Percentiles rank a stretch among this genome's conserved stretches.
phyloP scores from a whole-genome alignment of 176 grass and related monocot species.

The Musa itinerans region DNA sequence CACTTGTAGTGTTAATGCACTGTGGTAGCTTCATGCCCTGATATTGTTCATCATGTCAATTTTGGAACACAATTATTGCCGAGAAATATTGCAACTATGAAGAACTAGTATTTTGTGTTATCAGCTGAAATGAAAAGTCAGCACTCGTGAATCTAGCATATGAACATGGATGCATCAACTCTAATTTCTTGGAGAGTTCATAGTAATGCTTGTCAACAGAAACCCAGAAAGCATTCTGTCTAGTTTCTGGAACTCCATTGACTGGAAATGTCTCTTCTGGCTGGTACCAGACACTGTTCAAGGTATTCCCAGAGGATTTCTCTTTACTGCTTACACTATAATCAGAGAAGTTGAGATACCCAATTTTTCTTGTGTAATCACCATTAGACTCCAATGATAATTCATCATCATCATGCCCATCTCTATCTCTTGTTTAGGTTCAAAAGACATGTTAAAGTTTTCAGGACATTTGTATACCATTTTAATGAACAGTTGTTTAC shows the following conservation, averaged over 20 bases:
- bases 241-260: slow-evolving; percentile 28
- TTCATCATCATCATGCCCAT: slow-evolving; percentile 33
- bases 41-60: neutral
- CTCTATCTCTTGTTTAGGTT: slow-evolving; percentile 26
- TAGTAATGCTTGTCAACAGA: slow-evolving; percentile 29
- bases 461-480: too few relatives aligned
- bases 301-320: slow-evolving; percentile 10
- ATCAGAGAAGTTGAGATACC: slow-evolving; percentile 39
- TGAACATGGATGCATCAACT: slow-evolving; percentile 4
- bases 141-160: too few relatives aligned
- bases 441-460: neutral
- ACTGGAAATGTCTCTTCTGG: slow-evolving; percentile 44
- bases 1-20: slow-evolving; percentile 23
- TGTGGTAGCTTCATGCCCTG: slow-evolving; percentile 24
- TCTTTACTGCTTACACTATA: slow-evolving; percentile 5
- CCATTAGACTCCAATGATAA: slow-evolving; percentile 40
- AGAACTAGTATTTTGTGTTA: too few relatives aligned
- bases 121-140: too few relatives aligned
- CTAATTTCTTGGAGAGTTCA: slow-evolving; percentile 17
- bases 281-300: slow-evolving; percentile 62
- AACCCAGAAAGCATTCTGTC: slow-evolving; percentile 38
- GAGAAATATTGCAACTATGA: neutral
- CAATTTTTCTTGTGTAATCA: slow-evolving; percentile 40
- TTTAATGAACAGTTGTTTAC: too few relatives aligned
- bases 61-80: too few relatives aligned